Evolutionary conservation across 352 stramenopile species (phyloP), one percentile per base, ranked within the genome.

Genomic region (Pythium guiyangense): DNA sequence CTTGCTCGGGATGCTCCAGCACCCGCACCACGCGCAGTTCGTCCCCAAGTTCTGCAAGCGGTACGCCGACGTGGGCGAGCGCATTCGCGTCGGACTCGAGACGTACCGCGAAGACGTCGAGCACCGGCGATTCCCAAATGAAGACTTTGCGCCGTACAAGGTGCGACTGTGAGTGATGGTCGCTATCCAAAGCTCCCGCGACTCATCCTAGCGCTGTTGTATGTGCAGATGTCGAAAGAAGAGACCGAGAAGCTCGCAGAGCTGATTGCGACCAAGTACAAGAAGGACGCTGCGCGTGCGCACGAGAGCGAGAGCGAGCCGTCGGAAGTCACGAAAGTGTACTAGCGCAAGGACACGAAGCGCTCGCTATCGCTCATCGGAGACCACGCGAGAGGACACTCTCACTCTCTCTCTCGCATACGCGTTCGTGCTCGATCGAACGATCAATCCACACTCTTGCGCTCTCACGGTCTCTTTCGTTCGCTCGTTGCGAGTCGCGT

Each of bases 1-100:
- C 67, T 85, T 99, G 67, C 71, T 99, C 35, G 97, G 97, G 18
- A 98, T 99, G 93, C 79, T 98, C 22, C 92, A 97, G 63, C 97
- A 99, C 71, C 97, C 97, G 0, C 96, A 99, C 68, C 96, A 99
- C 64, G 92, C 94, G 25, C 82, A 94, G 61, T 78, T 86, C 57
- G 93, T 99, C 29, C 97, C 97, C 11, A 98, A 98, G 62, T 99
- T 99, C 67, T 99, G 97, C 71, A 99, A 99, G 70, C 86, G 90
- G 26, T 99, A 99, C 74, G 94, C 94, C 11, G 84, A 97, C 59
- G 90, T 99, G 14, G 96, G 96, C 17, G 81, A 98, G 52, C 73
- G 84, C 53, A 95, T 98, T 53, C 88, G 91, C n/a, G 59, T 98
- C 26, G 96, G 94, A 15, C 79, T 99, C 39, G 86, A 97, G 50